Base-by-base conservation (phyloP, 805 yeast species). In the Suhomyces vadensis region DNA sequence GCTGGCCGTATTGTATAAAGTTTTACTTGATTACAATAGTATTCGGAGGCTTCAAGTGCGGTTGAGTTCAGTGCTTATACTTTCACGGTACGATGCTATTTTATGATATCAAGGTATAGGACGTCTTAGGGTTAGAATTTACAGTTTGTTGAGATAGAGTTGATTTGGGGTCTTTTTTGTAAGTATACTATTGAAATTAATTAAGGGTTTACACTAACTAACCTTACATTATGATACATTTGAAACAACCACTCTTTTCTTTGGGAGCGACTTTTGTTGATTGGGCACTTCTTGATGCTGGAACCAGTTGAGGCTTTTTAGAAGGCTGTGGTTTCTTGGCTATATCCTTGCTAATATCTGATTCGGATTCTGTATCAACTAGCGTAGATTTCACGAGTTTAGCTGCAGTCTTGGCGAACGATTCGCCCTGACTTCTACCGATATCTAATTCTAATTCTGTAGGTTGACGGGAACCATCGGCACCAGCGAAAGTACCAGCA, bases 401-500 rank as follows among this genome's bases (percentile, higher is more conserved):
- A 43, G 56, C 39, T 16, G 69, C 74, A 22, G 71, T 69, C 42
- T 71, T 64, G 58, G 70, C 82, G 68, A 88, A 88, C 31, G 73
- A 61, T 48, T 69, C 62, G 60, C 95, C 96, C 71, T 88, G 96
- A 47, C 67, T 68, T 38, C 60, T 58, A 20, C 89, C 92, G 47
- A 87, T 63, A 54, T 76, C 74, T 61, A 76, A 67, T 65, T 88
- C 96, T 46, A 84, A 68, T 14, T 69, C 75, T 35, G 82, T 55
- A 25, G 89, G 85, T 55, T 72, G 69, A 71, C 95, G 81, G 6
- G 86, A 77, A 40, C 95, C 95, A 59, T 85, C 92, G 41, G 76
- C 72, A 39, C 81, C 87, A 23, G 95, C 90, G 57, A 76, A 72
- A 29, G 87, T 69, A 54, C 95, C 95, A 25, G 95, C 85, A 63